Base-by-base conservation (phyloP, 768 basidiomycete species). In the Lentinula guzmanii region DNA sequence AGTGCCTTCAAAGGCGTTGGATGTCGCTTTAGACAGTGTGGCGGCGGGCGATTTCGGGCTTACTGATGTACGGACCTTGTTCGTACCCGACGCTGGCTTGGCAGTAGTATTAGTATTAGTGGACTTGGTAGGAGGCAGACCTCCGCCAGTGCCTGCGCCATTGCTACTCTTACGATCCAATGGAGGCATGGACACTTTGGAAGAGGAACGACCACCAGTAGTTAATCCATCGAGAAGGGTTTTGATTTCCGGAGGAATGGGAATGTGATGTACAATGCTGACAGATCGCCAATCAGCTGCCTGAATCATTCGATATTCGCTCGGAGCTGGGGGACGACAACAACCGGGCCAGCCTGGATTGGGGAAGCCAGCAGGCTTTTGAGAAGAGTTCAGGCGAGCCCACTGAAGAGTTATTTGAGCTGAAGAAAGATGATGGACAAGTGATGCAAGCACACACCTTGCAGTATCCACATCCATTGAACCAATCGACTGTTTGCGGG, bases 341-440 rank as follows among this genome's bases (percentile, higher is more conserved):
- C 91, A 94, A 42, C 91, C 91, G 45, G 92, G 92, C 90, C 90
- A 93, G 21, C 91, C 91, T 37, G 82, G 82, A 67, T 93, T 93
- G 69, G 80, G 76, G 69, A 82, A 83, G 16, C 83, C 82, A 35
- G 81, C 74, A 56, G 75, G 74, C 69, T 85, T 86, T 61, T 52
- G 34, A 10, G 82, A 75, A 37, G 84, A 83, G 68, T 79, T 82
- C 9, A 77, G 78, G 64, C 81, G 80, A 62, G 89, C 89, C 90
- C 90, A 92, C 91, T 91, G 74, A 55, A 50, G 51, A 45, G 55
- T 65, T 62, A 65, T 59, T 61, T 70, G 68, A 69, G 61, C 60
- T 65, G 61, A 48, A 65, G 63, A 68, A 59, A 65, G 57, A 59
- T 62, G 16, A 35, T 37, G 9, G 28, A 52, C 10, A 62, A 65